Evolutionary conservation across 257 asterid species (phyloP).

Genomic region (Capsicum rhomboideum): DNA sequence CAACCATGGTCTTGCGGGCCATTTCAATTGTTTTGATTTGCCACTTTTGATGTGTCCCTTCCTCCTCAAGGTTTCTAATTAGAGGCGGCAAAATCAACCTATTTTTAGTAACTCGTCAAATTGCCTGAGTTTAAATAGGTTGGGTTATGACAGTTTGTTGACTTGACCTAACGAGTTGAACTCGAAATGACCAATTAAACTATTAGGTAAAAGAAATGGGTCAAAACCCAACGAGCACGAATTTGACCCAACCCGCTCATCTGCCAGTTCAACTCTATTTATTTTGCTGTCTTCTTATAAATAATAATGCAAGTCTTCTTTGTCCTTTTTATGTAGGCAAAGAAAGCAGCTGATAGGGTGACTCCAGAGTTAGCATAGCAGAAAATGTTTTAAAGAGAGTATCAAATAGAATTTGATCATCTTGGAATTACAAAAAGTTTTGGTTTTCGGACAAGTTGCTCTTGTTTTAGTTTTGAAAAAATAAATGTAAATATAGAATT

Average conservation of each 20-base stretch:
- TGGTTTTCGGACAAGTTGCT: not conserved
- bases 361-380: not conserved
- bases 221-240: not conserved
- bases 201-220: not conserved
- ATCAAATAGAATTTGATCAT: not conserved
- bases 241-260: not conserved
- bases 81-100: too few species aligned
- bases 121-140: too few species aligned
- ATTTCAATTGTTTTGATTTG: too few species aligned
- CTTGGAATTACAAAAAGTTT: not conserved
- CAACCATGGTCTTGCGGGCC: too few species aligned
- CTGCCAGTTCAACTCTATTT: not conserved
- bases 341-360: constrained; percentile 45
- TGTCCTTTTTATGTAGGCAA: constrained; percentile 28
- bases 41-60: too few species aligned
- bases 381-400: not conserved
- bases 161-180: not conserved
- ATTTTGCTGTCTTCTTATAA: not conserved
- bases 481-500: not conserved
- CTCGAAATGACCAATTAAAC: not conserved
- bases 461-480: not conserved
- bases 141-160: too few species aligned
- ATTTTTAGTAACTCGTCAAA: too few species aligned
- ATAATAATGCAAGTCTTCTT: not conserved
- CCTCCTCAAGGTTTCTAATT: too few species aligned